Percentiles rank a stretch among this genome's conserved stretches.
phyloP scores from a whole-genome alignment of 1,284 basidiomycete species.

The Cutaneotrichosporon sp. region DNA sequence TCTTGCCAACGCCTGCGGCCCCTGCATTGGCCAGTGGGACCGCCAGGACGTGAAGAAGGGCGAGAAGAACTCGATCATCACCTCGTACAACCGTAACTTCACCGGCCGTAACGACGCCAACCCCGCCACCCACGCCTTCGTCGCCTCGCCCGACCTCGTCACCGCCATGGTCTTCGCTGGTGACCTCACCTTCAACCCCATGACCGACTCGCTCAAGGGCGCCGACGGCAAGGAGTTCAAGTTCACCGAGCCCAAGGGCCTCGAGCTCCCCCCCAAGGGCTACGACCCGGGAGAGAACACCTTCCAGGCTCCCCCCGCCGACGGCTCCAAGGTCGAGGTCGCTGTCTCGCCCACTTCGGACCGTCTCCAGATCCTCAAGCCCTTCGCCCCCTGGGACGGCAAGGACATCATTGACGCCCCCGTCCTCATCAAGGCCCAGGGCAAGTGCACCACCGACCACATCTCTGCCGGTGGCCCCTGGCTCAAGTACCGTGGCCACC shows the following conservation, averaged over 20 bases:
- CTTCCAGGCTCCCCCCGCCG: slow-evolving; percentile 75
- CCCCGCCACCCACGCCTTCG: slow-evolving; percentile 80
- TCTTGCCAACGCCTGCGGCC: slow-evolving; percentile 96
- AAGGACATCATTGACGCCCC: slow-evolving; percentile 72
- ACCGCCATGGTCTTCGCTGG: slow-evolving; percentile 98
- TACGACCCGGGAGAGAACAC: slow-evolving; percentile 75
- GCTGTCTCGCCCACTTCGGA: slow-evolving; percentile 77
- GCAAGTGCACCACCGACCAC: slow-evolving; percentile 99
- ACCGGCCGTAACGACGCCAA: slow-evolving; percentile 98
- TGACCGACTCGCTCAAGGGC: slow-evolving; percentile 75
- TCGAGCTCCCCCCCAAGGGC: slow-evolving; percentile 79
- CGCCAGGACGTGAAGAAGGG: slow-evolving; percentile 81
- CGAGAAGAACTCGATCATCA: slow-evolving; percentile 94
- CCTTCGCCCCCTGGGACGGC: slow-evolving; percentile 79
- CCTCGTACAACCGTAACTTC: slow-evolving; percentile 98
- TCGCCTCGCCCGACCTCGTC: slow-evolving; percentile 95
- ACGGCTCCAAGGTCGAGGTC: slow-evolving; percentile 73
- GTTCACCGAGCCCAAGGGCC: slow-evolving; percentile 80
- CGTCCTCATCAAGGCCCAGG: slow-evolving; percentile 80
- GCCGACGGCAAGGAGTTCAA: slow-evolving; percentile 82
- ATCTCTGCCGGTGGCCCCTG: slow-evolving; percentile 95
- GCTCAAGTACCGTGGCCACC: slow-evolving; percentile 94
- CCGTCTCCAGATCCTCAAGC: slow-evolving; percentile 81
- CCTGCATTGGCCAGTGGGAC: slow-evolving; percentile 99
- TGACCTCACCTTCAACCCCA: slow-evolving; percentile 88